Evolutionary conservation across 176 grass and related monocot species (phyloP), one percentile per base, ranked within the genome.

Genomic region (Aegilops umbellulata): DNA sequence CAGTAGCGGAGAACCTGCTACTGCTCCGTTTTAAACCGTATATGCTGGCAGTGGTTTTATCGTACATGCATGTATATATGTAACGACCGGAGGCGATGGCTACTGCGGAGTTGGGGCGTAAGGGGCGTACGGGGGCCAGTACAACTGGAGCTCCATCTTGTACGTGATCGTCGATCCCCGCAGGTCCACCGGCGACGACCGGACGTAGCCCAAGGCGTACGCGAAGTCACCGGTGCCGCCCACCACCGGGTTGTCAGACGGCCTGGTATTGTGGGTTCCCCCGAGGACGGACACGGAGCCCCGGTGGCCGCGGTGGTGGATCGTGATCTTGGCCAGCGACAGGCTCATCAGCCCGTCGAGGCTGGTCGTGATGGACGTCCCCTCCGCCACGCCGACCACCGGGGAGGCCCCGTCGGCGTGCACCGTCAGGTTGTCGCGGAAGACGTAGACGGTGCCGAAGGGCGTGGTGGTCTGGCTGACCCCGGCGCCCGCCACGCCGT

Each of bases 401-500:
- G 19, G 69, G 24, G 93, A 95, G 0, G 57, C 77, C 36, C 1
- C 75, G 47, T 88, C 60, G 2, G 81, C 73, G 73, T 49, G 61
- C 26, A 87, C 78, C 14, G 93, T 93, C 71, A 95, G 87, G 46
- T 89, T 72, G 86, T 95, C 93, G 67, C 88, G 83, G 84, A 95
- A 95, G 61, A 95, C 88, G 87, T 57, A 91, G 69, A 93, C 24
- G n/a, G 88, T 93, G 79, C 93, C 93, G 57, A 95, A 95, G 8
- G 93, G 93, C 80, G 90, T 92, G 32, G 90, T 95, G 61, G 93
- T 95, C 69, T 95, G 63, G 88, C 85, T 88, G 31, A 90, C 82
- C 44, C 68, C 82, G 0, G 84, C 82, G 46, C 88, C 93, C 14
- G 88, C 88, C 0, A 95, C 86, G 61, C 93, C 93, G 60, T 69